Base-by-base conservation (phyloP, 768 basidiomycete species). In the Megacollybia marginata region DNA sequence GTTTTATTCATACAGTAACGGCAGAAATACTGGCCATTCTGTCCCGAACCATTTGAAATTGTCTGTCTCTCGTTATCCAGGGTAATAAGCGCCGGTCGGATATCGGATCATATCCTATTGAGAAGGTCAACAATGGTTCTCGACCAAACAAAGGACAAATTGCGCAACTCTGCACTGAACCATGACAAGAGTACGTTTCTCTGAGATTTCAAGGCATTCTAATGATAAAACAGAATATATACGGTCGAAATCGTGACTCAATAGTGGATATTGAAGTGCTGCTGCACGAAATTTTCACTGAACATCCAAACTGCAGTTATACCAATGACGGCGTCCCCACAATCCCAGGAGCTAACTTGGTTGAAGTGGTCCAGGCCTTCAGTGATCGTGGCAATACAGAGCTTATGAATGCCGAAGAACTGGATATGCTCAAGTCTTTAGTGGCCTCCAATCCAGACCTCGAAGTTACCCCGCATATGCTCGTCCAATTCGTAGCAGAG, bases 291-390 rank as follows among this genome's bases (percentile, higher is more conserved):
- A 78, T 91, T 53, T 88, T 91, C 61, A 68, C 71, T 49, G 70
- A 77, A 33, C 85, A 90, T 58, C 79, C 82, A 10, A 67, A 78
- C 43, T 76, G 78, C 35, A 74, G 78, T 60, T 58, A 69, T 48
- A 82, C 82, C 59, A 76, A 80, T 18, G 66, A 72, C 16, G 79
- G 78, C 47, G 79, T 82, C 49, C 77, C 82, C 33, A 74, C 76
- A 16, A 80, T 91, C 55, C 85, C 87, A 11, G 88, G 78, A 42
- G 75, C 79, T 53, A 77, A 75, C n/a, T 77, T 91, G 34, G 73
- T 83, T 33, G 83, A 87, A 57, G 76, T 91, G 31, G 75, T 91
- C 42, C 73, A 75, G 42, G 69, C 77, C 13, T 85, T 85, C 57
- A 78, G 79, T 4, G 70, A 81, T 31, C 64, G 75, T 5, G 67